Evolutionary conservation across 2,329 filamentous ascomycete genomes (phyloP).

Genomic region (Penicillium sp.): DNA sequence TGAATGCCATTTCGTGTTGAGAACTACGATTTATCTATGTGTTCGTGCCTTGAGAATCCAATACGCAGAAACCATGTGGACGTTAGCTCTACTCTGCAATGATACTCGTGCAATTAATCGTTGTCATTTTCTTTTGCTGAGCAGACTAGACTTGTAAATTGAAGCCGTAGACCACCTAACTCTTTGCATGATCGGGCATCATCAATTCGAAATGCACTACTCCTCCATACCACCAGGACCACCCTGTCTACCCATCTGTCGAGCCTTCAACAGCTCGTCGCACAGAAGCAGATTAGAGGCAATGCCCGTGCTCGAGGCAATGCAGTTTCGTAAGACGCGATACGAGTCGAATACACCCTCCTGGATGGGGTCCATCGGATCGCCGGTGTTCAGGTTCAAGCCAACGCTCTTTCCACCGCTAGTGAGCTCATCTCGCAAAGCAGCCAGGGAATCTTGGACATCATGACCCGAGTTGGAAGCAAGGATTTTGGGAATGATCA

Average conservation of each 20-base stretch:
- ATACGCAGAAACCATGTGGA: no score
- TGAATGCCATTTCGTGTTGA: no score
- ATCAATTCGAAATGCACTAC: conserved; percentile 28
- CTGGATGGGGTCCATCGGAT: conserved; percentile 90
- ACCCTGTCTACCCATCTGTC: conserved; percentile 68
- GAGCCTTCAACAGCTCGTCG: conserved; percentile 93
- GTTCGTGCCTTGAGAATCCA: no score
- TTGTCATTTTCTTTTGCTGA: conserved; percentile 17
- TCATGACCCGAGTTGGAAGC: conserved; percentile 95
- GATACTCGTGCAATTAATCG: conserved; percentile 7
- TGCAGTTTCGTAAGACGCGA: conserved; percentile 85
- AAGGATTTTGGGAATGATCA: conserved; percentile 95
- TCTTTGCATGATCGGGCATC: conserved; percentile 24
- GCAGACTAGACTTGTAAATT: conserved; percentile 12
- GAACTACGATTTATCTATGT: no score
- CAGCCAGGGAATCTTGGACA: conserved; percentile 87
- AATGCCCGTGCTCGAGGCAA: conserved; percentile 90
- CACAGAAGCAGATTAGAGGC: conserved; percentile 91
- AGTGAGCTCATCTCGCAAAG: conserved; percentile 74
- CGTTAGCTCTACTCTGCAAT: conserved; percentile 1
- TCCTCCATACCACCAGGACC: conserved; percentile 42
- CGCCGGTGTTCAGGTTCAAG: conserved; percentile 76
- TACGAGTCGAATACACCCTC: conserved; percentile 95
- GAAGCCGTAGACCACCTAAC: conserved; percentile 15
- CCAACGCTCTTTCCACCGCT: conserved; percentile 76